Conservation (phyloP, 2,329 filamentous ascomycete genomes). For the Fusarium domesticum region DNA sequence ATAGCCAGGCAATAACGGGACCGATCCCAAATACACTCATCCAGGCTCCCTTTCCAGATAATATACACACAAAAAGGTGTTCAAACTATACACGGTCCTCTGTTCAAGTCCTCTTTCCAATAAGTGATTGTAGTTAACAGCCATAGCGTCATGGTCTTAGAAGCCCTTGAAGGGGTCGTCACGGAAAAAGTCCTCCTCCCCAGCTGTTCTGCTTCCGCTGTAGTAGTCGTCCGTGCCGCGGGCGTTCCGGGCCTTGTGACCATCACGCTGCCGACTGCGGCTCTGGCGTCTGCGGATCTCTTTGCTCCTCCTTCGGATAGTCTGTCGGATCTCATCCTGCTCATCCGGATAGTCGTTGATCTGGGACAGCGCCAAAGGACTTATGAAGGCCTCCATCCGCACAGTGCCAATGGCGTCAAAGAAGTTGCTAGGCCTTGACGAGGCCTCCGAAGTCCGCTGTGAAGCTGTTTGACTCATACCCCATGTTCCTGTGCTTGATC, state of each 20-base stretch:
- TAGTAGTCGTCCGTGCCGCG: conserved; percentile 49
- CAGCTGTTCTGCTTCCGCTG: conserved; percentile 43
- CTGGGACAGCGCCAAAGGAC: conserved; percentile 51
- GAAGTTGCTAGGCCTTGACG: conserved; percentile 58
- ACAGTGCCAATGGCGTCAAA: conserved; percentile 89
- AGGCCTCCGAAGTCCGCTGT: conserved; percentile 55
- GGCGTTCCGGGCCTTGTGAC: conserved; percentile 45
- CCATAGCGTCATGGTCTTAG: conserved; percentile 36
- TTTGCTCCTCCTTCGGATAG: conserved; percentile 53
- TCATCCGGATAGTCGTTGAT: conserved; percentile 49
- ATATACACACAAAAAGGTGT: neutral
- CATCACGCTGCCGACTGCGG: conserved; percentile 53
- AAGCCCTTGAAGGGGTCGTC: conserved; percentile 64
- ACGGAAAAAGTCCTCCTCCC: conserved; percentile 56
- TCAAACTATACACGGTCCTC: neutral
- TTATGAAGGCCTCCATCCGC: conserved; percentile 96
- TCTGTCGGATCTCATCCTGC: conserved; percentile 48
- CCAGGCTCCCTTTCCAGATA: neutral
- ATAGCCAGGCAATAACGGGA: neutral
- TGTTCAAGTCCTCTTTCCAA: neutral
- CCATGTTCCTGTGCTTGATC: conserved; percentile 44
- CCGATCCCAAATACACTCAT: neutral
- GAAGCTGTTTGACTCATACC: conserved; percentile 46
- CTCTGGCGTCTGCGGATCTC: conserved; percentile 52
- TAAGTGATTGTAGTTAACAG: no score